phyloP scores from a whole-genome alignment of 768 basidiomycete species.

The Chalciporus chontae region DNA sequence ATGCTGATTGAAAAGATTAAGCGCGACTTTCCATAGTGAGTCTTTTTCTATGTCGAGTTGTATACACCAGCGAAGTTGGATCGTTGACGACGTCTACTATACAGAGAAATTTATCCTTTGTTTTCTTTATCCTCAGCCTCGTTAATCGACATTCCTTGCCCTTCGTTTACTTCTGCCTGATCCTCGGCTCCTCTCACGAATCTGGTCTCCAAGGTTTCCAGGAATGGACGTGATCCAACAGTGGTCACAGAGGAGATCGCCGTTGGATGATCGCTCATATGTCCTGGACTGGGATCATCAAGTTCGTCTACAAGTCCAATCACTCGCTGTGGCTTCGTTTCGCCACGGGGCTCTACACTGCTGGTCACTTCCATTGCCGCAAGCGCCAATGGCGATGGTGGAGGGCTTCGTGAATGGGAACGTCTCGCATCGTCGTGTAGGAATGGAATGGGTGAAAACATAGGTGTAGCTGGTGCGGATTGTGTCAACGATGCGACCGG shows the following conservation, averaged over 20 bases:
- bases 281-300: conserved; percentile 80
- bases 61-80: not conserved
- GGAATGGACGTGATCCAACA: conserved; percentile 41
- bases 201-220: conserved; percentile 55
- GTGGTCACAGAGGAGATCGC: conserved; percentile 66
- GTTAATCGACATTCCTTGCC: conserved; percentile 39
- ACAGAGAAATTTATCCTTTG: conserved; percentile 38
- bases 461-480: conserved; percentile 68
- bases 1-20: conserved; percentile 85
- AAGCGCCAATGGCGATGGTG: conserved; percentile 67
- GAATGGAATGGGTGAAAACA: conserved; percentile 88
- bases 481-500: conserved; percentile 45
- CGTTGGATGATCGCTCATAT: conserved; percentile 78
- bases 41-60: not conserved
- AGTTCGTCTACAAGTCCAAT: conserved; percentile 83
- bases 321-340: conserved; percentile 40
- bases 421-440: conserved; percentile 79
- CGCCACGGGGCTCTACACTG: conserved; percentile 36
- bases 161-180: conserved; percentile 22
- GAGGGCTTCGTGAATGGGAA: conserved; percentile 75
- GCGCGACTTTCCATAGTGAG: conserved; percentile 43
- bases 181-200: conserved; percentile 53
- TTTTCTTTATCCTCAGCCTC: conserved; percentile 51
- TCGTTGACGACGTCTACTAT: not conserved
- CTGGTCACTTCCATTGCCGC: conserved; percentile 33